Evolutionary conservation across 805 yeast genomes (phyloP).

Genomic region (Candida ipomoeae): DNA sequence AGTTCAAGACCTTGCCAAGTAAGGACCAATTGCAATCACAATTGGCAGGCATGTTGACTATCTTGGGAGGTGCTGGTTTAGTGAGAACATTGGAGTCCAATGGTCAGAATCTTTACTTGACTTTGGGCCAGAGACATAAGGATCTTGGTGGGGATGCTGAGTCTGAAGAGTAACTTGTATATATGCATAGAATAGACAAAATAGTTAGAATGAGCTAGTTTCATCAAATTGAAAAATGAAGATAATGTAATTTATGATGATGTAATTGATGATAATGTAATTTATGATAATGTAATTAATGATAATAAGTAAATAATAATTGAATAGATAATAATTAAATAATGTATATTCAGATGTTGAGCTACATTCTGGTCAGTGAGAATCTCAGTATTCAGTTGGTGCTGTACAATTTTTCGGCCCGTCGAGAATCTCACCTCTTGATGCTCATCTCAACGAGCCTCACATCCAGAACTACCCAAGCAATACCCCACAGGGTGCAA

Average conservation of each 20-base stretch:
- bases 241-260: too few relatives aligned
- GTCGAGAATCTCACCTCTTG: not conserved
- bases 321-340: too few relatives aligned
- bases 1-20: constrained; percentile 71
- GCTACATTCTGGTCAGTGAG: too few relatives aligned
- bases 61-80: constrained; percentile 85
- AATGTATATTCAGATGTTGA: too few relatives aligned
- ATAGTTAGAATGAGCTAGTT: too few relatives aligned
- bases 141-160: constrained; percentile 26
- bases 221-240: too few relatives aligned
- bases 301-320: too few relatives aligned
- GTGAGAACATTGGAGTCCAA: constrained; percentile 74
- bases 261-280: not conserved
- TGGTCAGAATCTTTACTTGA: constrained; percentile 65
- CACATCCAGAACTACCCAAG: not conserved
- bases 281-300: too few relatives aligned
- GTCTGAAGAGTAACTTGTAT: constrained; percentile 6
- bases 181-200: constrained; percentile 6
- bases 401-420: not conserved
- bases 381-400: not conserved
- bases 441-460: constrained; percentile 3
- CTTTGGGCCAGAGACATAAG: constrained; percentile 61
- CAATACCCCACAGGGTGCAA: not conserved
- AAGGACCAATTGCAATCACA: constrained; percentile 71
- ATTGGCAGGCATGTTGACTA: constrained; percentile 77